Evolutionary conservation across 768 basidiomycete genomes (phyloP).

Genomic region (Fistulinella prunicolor): DNA sequence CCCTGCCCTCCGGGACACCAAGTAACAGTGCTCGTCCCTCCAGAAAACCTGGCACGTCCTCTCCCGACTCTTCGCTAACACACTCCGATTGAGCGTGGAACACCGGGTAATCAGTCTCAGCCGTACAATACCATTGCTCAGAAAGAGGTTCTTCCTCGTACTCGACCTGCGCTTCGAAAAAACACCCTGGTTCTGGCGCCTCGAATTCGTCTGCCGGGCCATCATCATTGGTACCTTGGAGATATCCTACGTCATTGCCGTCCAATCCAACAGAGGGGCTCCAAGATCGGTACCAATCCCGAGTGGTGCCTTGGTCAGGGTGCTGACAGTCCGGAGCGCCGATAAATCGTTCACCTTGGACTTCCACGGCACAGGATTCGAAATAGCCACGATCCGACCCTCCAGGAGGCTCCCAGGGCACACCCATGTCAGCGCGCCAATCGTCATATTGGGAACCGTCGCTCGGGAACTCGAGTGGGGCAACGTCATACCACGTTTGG

Average conservation of each 20-base stretch:
- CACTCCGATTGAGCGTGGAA: slow-evolving; percentile 6
- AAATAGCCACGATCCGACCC: not conserved
- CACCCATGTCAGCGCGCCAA: not conserved
- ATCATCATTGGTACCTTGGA: not conserved
- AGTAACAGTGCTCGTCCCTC: slow-evolving; percentile 55
- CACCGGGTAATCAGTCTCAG: no score
- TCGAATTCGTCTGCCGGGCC: not conserved
- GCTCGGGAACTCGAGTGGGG: slow-evolving; percentile 11
- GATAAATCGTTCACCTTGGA: not conserved
- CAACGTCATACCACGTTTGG: slow-evolving; percentile 10
- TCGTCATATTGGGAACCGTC: slow-evolving; percentile 9
- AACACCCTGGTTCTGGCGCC: not conserved
- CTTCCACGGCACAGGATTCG: slow-evolving; percentile 1
- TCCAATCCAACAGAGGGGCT: not conserved
- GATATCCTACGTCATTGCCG: slow-evolving; percentile 3
- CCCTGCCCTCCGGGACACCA: slow-evolving; percentile 30
- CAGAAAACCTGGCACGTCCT: slow-evolving; percentile 32
- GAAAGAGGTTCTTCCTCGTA: no score
- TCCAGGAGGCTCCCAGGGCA: not conserved
- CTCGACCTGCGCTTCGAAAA: not conserved
- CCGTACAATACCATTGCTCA: not conserved
- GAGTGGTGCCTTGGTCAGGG: not conserved
- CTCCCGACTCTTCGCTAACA: not conserved
- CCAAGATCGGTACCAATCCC: slow-evolving; percentile 3
- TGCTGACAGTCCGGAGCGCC: not conserved